Base-by-base conservation (phyloP, 106 monocot species). In the Apostasia shenzhenica region DNA sequence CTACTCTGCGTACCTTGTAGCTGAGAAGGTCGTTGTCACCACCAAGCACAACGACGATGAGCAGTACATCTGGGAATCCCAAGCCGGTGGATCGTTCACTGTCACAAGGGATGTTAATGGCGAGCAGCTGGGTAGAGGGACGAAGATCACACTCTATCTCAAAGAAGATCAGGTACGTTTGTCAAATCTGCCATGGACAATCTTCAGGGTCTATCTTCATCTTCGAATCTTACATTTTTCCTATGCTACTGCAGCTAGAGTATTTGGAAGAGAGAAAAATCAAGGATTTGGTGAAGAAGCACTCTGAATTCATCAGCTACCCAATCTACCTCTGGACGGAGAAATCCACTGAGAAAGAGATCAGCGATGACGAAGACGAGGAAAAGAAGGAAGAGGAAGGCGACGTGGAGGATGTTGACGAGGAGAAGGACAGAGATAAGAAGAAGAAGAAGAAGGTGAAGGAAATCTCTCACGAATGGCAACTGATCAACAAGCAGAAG, bases 221-320 rank as follows among this genome's bases (percentile, higher is more conserved):
- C 47, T 56, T 56, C 2, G 2, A 2, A 5, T 9, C 3, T 2
- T 56, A 13, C 14, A 4, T 56, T 56, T 26, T 26, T 26, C 26
- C 26, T 26, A 26, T 26, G 26, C 26, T 26, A 26, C 43, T 60
- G 65, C 56, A 82, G 82, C 59, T 78, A 3, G 82, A 82, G 10
- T 82, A 82, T 48, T 56, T 82, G 39, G 82, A 82, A 67, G 78
- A 82, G 77, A 74, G 78, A 26, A 63, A 70, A 43, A 14, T 82
- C 5, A 82, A 82, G 70, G 82, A 82, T 55, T 63, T 82, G 65
- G 78, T 82, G 57, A 82, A 75, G 82, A 82, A 78, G 55, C 78
- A 82, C 9, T 59, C 59, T 40, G 59, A 59, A 59, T 59, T 59
- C 41, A 59, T 59, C 11, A 59, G 59, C 59, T 82, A 82, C 14